Conservation (phyloP, 2,329 filamentous ascomycete species). For the Periconia sp. region DNA sequence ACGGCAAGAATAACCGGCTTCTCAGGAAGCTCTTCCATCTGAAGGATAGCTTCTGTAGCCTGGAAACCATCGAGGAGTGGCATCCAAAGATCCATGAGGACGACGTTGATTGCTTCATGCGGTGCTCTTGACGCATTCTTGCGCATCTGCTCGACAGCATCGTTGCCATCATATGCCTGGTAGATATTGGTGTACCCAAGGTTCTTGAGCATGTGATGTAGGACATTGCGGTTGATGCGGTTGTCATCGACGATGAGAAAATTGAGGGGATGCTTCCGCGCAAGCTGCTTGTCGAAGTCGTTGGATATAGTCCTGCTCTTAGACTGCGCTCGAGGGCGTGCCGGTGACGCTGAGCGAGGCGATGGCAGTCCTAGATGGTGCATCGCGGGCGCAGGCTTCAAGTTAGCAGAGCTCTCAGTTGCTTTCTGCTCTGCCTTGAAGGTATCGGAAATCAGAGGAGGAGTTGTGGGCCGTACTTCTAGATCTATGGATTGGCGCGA, state of each 20-base stretch:
- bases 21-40: slow-evolving; percentile 51
- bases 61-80: slow-evolving; percentile 75
- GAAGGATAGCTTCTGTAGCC: slow-evolving; percentile 67
- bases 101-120: slow-evolving; percentile 60
- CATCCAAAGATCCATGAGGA: slow-evolving; percentile 81
- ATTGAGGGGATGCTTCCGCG: slow-evolving; percentile 65
- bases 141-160: slow-evolving; percentile 68
- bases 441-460: slow-evolving; percentile 31
- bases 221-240: slow-evolving; percentile 71
- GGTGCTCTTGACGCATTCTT: slow-evolving; percentile 37
- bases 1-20: slow-evolving; percentile 64
- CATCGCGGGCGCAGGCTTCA: slow-evolving; percentile 10
- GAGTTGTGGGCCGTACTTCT: slow-evolving; percentile 36
- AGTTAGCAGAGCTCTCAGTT: slow-evolving; percentile 11
- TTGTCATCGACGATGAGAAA: slow-evolving; percentile 77
- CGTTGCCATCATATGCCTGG: slow-evolving; percentile 71
- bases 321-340: slow-evolving; percentile 22
- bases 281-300: slow-evolving; percentile 63
- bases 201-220: slow-evolving; percentile 70
- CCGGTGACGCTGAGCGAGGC: slow-evolving; percentile 36
- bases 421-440: slow-evolving; percentile 23
- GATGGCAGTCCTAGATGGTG: slow-evolving; percentile 31
- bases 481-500: slow-evolving; percentile 38
- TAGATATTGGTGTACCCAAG: slow-evolving; percentile 69
- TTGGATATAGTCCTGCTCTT: slow-evolving; percentile 20